Evolutionary conservation across 78 protist species (phyloP).

Genomic region (Pigoraptor vietnamica): DNA sequence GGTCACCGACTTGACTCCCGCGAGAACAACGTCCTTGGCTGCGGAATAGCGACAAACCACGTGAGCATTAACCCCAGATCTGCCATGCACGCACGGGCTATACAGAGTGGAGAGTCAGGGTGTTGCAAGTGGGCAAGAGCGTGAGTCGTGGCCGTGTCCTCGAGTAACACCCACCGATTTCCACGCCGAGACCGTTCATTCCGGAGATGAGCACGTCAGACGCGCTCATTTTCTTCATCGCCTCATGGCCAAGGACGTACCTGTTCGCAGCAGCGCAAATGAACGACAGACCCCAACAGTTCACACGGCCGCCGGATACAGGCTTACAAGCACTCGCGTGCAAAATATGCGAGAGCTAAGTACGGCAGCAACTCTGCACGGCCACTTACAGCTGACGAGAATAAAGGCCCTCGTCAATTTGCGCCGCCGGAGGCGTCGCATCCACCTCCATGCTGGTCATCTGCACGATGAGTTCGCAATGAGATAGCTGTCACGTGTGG

Average conservation of each 20-base stretch:
- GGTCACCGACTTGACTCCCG: constrained; percentile 89
- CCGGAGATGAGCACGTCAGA: constrained; percentile 85
- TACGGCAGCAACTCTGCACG: not conserved
- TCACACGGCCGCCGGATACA: not conserved
- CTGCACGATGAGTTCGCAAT: not conserved
- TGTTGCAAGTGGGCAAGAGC: no score
- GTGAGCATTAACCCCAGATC: no score
- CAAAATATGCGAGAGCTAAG: not conserved
- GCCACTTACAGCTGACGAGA: constrained; percentile 24
- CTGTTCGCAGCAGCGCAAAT: not conserved
- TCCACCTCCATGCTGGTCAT: not conserved
- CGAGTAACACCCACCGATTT: constrained; percentile 63
- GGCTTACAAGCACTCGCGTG: no score
- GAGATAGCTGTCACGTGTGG: not conserved
- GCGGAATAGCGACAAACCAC: no score
- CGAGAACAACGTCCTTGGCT: constrained; percentile 96
- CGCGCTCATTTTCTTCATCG: constrained; percentile 64
- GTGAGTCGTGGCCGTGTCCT: no score
- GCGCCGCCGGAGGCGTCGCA: not conserved
- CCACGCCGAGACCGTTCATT: constrained; percentile 91
- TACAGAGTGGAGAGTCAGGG: no score
- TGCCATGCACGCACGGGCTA: no score
- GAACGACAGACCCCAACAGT: not conserved
- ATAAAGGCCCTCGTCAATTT: constrained; percentile 36
- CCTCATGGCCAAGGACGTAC: constrained; percentile 76